Evolutionary conservation across 2,329 filamentous ascomycete species (phyloP).

Genomic region (Pseudophaeomoniella oleicola): DNA sequence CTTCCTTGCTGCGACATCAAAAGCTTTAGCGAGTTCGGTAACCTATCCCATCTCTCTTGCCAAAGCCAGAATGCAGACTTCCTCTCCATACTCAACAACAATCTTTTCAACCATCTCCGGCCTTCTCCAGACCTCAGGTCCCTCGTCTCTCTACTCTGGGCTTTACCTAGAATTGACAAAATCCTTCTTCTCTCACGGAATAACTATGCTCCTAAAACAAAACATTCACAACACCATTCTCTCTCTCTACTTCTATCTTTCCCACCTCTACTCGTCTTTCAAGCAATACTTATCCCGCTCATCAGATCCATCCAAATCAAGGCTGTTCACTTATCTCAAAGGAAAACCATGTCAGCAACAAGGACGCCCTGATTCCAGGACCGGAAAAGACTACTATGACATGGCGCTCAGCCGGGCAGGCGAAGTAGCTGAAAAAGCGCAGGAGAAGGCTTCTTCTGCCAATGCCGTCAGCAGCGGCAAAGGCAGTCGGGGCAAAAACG

Average conservation of each 20-base stretch:
- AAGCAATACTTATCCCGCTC: constrained; percentile 25
- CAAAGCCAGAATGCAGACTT: constrained; percentile 58
- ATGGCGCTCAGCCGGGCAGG: constrained; percentile 21
- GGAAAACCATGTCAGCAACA: background rate
- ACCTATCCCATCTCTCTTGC: constrained; percentile 80
- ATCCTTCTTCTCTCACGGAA: constrained; percentile 71
- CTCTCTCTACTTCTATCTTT: constrained; percentile 52
- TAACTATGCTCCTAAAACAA: constrained; percentile 80
- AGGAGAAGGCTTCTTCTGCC: too few species aligned
- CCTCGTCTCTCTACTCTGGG: constrained; percentile 58
- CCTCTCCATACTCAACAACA: constrained; percentile 26
- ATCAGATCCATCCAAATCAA: constrained; percentile 20
- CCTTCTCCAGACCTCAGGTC: constrained; percentile 48
- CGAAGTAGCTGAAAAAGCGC: constrained; percentile 17
- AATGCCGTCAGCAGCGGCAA: too few species aligned
- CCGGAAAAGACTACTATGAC: constrained; percentile 22
- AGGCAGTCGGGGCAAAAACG: too few species aligned
- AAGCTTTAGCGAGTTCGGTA: constrained; percentile 58
- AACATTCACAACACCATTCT: constrained; percentile 58
- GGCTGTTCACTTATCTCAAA: constrained; percentile 23
- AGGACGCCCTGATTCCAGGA: constrained; percentile 13
- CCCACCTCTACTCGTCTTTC: constrained; percentile 25
- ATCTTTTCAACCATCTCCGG: constrained; percentile 50
- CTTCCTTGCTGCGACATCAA: constrained; percentile 60
- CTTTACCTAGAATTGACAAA: constrained; percentile 63